These are phyloP conservation scores for Pezicula radicicola DNA, from an alignment of 2,329 filamentous ascomycete species.

Conservation along the genomic window DNA sequence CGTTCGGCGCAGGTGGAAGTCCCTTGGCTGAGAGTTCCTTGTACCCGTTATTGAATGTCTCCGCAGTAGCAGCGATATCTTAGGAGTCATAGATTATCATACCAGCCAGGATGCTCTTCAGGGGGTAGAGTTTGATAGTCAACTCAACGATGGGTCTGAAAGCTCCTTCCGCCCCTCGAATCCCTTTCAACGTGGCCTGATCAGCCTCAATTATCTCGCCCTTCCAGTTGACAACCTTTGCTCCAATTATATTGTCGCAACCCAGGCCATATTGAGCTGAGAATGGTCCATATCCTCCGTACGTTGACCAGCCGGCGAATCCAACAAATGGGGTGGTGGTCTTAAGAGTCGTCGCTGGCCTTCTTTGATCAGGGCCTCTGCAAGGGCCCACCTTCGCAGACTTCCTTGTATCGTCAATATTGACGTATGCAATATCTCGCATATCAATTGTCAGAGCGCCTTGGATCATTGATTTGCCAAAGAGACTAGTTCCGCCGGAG, in stretches of 20 bases:
- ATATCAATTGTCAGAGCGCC: conserved; percentile 34
- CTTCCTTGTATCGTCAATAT: conserved; percentile 21
- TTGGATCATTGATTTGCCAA: conserved; percentile 26
- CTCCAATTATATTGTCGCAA: conserved; percentile 34
- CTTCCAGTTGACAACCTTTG: conserved; percentile 34
- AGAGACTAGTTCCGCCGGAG: conserved; percentile 33
- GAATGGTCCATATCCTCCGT: conserved; percentile 33
- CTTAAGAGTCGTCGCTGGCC: conserved; percentile 26
- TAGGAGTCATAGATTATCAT: conserved; percentile 30
- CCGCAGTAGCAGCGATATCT: conserved; percentile 23
- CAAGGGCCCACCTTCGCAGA: conserved; percentile 35
- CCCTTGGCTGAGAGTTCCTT: conserved; percentile 16
- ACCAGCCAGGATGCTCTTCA: conserved; percentile 28
- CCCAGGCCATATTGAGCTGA: conserved; percentile 31
- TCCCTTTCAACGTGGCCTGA: conserved; percentile 32
- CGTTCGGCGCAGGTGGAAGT: conserved; percentile 16
- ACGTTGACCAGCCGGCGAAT: conserved; percentile 31
- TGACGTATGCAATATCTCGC: conserved; percentile 31
- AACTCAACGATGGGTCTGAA: conserved; percentile 39
- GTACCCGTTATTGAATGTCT: conserved; percentile 23
- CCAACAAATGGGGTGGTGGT: conserved; percentile 27
- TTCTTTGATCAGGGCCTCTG: conserved; percentile 27
- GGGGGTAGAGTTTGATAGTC: conserved; percentile 35
- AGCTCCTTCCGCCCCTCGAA: conserved; percentile 36
- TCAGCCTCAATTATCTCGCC: conserved; percentile 35